Evolutionary conservation across 2,329 filamentous ascomycete genomes (phyloP).

Genomic region (Rhytidhysteron rufulum): DNA sequence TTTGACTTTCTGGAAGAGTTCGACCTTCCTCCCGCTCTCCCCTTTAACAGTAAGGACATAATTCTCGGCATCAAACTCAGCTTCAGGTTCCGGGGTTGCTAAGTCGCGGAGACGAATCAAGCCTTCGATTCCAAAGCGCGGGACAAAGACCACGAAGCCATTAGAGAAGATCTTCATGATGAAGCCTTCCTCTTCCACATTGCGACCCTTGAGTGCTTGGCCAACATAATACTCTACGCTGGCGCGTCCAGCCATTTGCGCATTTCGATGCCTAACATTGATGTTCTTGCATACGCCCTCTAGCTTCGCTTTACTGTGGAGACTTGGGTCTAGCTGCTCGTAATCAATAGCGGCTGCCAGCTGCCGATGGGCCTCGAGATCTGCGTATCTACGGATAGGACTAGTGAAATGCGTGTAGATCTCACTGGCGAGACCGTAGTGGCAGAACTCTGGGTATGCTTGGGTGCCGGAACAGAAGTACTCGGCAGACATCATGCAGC

Average conservation of each 20-base stretch:
- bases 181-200: conserved; percentile 82
- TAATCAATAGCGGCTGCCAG: conserved; percentile 94
- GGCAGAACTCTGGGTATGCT: conserved; percentile 88
- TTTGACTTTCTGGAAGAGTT: conserved; percentile 87
- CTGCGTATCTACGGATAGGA: conserved; percentile 95
- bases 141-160: conserved; percentile 94
- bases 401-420: conserved; percentile 99
- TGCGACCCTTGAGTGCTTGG: conserved; percentile 79
- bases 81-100: conserved; percentile 69
- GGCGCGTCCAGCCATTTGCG: conserved; percentile 89
- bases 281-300: conserved; percentile 97
- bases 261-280: conserved; percentile 94
- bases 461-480: conserved; percentile 96
- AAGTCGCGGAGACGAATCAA: conserved; percentile 84
- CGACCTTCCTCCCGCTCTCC: conserved; percentile 58
- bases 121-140: conserved; percentile 91
- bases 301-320: conserved; percentile 78
- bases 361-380: conserved; percentile 89
- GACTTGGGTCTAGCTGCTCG: conserved; percentile 74
- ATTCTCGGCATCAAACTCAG: conserved; percentile 78
- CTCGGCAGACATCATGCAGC: conserved; percentile 98
- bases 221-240: conserved; percentile 98
- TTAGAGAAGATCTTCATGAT: conserved; percentile 98
- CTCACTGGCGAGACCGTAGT: conserved; percentile 92
- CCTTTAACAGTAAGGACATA: conserved; percentile 67